phyloP scores from a whole-genome alignment of 768 basidiomycete genomes.

The Leccinellum albellum region DNA sequence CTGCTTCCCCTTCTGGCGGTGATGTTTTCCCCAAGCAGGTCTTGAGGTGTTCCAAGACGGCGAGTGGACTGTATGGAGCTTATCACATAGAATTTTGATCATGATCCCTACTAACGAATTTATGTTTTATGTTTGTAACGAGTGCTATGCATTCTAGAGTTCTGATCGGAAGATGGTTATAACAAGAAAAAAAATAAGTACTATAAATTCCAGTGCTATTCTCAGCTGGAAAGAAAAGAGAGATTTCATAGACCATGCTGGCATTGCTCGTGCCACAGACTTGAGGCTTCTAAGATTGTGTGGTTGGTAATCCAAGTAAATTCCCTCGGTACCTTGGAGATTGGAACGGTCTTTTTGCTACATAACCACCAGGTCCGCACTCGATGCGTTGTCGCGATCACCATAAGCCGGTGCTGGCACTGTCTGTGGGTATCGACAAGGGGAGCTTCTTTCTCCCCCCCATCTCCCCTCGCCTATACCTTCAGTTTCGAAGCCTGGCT shows the following conservation, averaged over 20 bases:
- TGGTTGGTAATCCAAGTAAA: neutral
- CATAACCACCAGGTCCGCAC: neutral
- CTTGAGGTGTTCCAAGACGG: slow-evolving; percentile 4
- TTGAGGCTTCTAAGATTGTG: neutral
- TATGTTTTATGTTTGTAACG: neutral
- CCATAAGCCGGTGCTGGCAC: neutral
- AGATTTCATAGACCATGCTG: neutral
- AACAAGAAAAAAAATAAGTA: neutral
- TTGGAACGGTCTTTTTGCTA: neutral
- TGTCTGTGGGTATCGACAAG: neutral
- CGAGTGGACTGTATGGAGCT: neutral
- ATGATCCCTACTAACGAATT: neutral
- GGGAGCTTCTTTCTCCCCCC: slow-evolving; percentile 1
- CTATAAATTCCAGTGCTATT: neutral
- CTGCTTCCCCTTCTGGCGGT: slow-evolving; percentile 12
- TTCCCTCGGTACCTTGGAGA: slow-evolving; percentile 8
- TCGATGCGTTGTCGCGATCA: neutral
- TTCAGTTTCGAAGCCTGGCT: neutral
- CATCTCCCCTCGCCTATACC: neutral
- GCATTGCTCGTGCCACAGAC: slow-evolving; percentile 1
- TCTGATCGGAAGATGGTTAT: neutral
- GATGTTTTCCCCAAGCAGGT: slow-evolving; percentile 10
- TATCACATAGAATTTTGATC: neutral
- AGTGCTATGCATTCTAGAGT: neutral
- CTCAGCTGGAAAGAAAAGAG: neutral